Evolutionary conservation across 1,284 basidiomycete species (phyloP).

Genomic region (Nidula niveotomentosa): DNA sequence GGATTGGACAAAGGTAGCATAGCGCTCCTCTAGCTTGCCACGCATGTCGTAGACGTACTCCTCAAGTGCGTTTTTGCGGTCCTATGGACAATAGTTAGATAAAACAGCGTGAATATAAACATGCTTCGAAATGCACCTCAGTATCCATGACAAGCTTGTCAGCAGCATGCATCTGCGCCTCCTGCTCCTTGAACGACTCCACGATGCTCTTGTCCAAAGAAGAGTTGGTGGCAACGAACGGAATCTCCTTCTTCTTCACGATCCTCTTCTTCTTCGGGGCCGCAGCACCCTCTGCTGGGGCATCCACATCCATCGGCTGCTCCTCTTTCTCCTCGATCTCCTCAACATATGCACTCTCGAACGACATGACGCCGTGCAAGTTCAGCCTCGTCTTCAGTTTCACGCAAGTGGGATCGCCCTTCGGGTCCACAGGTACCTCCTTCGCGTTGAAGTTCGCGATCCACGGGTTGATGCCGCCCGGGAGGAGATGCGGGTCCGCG

Average conservation of each 20-base stretch:
- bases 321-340: conserved; percentile 81
- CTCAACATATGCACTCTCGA: conserved; percentile 85
- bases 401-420: conserved; percentile 75
- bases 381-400: conserved; percentile 91
- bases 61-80: conserved; percentile 95
- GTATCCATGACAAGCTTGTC: conserved; percentile 97
- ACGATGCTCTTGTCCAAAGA: conserved; percentile 63
- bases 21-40: conserved; percentile 87
- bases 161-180: conserved; percentile 82
- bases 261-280: conserved; percentile 81
- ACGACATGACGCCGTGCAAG: conserved; percentile 81
- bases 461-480: conserved; percentile 82
- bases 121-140: conserved; percentile 56
- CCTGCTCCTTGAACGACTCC: conserved; percentile 72
- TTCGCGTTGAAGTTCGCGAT: conserved; percentile 81
- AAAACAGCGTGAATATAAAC: conserved; percentile 4
- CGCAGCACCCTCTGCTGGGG: conserved; percentile 41
- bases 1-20: conserved; percentile 69
- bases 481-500: conserved; percentile 67
- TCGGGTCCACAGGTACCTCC: conserved; percentile 65
- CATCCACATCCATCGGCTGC: conserved; percentile 70
- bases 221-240: conserved; percentile 65
- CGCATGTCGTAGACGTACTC: conserved; percentile 97
- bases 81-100: conserved; percentile 42
- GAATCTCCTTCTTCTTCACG: conserved; percentile 80